Base-by-base conservation (phyloP, 306 rosid species). In the Cicer chorassanicum region DNA sequence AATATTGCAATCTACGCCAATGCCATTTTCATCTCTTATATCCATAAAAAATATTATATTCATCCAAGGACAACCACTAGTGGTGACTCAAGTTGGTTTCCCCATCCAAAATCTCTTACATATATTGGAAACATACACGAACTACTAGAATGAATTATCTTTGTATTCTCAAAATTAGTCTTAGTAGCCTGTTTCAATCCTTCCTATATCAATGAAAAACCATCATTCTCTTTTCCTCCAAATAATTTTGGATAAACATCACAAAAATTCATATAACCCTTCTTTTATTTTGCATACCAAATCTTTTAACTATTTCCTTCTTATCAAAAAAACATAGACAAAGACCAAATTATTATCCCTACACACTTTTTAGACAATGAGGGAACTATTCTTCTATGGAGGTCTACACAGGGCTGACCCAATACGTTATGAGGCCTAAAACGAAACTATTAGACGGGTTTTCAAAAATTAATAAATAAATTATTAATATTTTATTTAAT, bases 111-210 rank as follows among this genome's bases (percentile, higher is more conserved):
- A 21, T 21, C 24, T 21, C 24, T 2, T 57, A 78, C 82, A 3
- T 81, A 86, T 18, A 49, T 19, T 10, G 76, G 75, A n/a, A 81
- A 50, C 46, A 69, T 57, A 10, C 87, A 86, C 90, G 81, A 83
- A 24, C 87, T 78, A 1, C 73, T 29, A 21, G 45, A 66, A 6
- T 2, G 4, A 45, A 81, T 62, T 18, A 19, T 1, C 10, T 2
- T 44, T 15, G 10, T 16, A 10, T 74, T 10, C 62, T 55, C 62
- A 45, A n/a, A 1, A 46, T 2, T 13, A 9, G 51, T 13, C 51
- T 46, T 3, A 9, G 63, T 21, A 19, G 15, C 13, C 11, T 62
- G 68, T 50, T 78, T 41, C 44, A 82, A 9, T 6, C 43, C 8
- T 75, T 80, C 78, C 4, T 3, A 5, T 8, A 82, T 18, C 2